These are phyloP conservation scores for Ceriops tagal DNA, from an alignment of 345 rosid genomes.

Conservation along the genomic window DNA sequence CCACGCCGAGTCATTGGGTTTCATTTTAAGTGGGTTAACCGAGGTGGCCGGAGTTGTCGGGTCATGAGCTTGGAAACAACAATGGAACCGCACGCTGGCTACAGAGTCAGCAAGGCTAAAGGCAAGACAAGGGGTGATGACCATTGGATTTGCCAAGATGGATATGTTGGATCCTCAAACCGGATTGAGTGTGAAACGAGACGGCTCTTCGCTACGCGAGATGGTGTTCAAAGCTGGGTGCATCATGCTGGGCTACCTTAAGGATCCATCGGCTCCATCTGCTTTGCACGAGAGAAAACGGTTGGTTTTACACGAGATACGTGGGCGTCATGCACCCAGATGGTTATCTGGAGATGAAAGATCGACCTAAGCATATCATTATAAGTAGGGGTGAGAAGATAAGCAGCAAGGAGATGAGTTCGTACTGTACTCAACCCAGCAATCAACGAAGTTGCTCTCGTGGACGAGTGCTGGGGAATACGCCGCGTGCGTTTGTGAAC, in stretches of 20 bases:
- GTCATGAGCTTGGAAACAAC: not conserved
- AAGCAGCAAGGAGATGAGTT: not conserved
- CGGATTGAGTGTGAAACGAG: not conserved
- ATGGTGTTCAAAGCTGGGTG: slow-evolving; percentile 1
- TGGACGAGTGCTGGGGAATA: not conserved
- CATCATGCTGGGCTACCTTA: not conserved
- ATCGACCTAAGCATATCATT: not conserved
- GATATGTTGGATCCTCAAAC: not conserved
- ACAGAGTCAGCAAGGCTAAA: not conserved
- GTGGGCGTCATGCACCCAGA: not conserved
- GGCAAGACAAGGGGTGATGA: not conserved
- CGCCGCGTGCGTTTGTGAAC: not conserved
- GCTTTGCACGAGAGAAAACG: not conserved
- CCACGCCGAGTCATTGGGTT: not conserved
- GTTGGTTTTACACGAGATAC: not conserved
- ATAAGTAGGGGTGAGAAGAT: not conserved
- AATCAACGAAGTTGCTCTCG: not conserved
- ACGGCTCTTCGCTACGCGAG: not conserved
- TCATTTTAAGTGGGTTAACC: not conserved
- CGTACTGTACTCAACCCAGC: not conserved
- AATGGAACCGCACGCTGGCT: not conserved
- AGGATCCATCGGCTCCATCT: not conserved
- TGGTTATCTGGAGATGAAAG: not conserved
- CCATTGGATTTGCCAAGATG: not conserved
- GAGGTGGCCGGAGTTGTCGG: not conserved